Evolutionary conservation across 306 rosid species (phyloP), one percentile per base, ranked within the genome.

Genomic region (Prunus salicina): DNA sequence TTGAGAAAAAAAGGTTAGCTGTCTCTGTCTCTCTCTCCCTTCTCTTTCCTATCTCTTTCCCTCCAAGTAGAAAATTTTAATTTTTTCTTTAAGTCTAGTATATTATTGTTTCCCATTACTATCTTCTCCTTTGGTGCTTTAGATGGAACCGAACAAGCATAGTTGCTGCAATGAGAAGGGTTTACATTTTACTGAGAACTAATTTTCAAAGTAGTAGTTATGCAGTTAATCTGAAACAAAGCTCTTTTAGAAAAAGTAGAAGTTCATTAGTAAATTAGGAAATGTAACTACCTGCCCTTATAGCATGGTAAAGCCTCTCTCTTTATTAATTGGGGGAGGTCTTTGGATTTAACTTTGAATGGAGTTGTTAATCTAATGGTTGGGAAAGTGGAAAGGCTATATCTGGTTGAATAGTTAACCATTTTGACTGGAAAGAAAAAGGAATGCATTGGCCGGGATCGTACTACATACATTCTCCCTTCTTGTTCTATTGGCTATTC

Each of bases 1-100:
- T 85, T 13, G 98, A 92, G 88, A 86, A 65, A 77, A 96, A 91
- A 87, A 89, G 99, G 99, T 95, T 43, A 89, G 43, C 43, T 2
- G 2, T 78, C 43, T 51, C 60, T 46, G 18, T 50, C 63, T 12
- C 7, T 65, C 19, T 53, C 32, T 25, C 0, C 28, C 78, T 34
- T 12, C 7, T 65, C 24, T 53, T 27, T 25, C 5, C 61, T 79
- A 30, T 62, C 67, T 22, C 45, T 50, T 30, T 12, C 19, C 58
- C 27, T 46, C 72, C 2, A 10, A 38, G 56, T 71, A 20, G 8
- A 71, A 27, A 28, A 56, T 0, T 16, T 15, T 15, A 14, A 25
- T 43, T 50, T 11, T 10, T 13, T 63, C 8, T 24, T 41, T 15
- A 3, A 58, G 2, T 16, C 25, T 72, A 43, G n/a, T 66, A 2